Percentiles rank a stretch among this genome's conserved stretches.
phyloP scores from a whole-genome alignment of 768 basidiomycete genomes.

The Termitomyces sp. region DNA sequence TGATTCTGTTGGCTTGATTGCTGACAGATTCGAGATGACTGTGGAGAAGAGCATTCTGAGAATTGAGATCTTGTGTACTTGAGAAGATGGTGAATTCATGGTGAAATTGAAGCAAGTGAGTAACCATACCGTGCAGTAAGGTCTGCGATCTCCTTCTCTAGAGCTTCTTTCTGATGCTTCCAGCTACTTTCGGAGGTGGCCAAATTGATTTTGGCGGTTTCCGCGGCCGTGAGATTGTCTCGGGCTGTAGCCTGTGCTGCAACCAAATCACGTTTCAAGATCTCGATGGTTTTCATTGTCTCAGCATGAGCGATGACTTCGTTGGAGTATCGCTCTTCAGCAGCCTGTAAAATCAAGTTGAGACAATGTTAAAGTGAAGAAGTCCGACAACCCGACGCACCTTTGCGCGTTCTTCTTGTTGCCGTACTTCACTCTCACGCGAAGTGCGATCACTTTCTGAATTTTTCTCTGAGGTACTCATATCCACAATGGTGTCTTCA shows the following conservation, averaged over 20 bases:
- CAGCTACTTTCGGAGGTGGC: conserved; percentile 73
- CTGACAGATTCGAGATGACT: conserved; percentile 84
- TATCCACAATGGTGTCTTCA: conserved; percentile 79
- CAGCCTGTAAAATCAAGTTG: conserved; percentile 40
- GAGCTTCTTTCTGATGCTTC: conserved; percentile 71
- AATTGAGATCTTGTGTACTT: conserved; percentile 70
- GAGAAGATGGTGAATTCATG: not conserved
- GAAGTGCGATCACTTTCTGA: conserved; percentile 61
- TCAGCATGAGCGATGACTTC: conserved; percentile 88
- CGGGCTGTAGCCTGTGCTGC: conserved; percentile 51
- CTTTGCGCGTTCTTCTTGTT: conserved; percentile 68
- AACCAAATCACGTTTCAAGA: conserved; percentile 61
- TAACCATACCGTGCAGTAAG: conserved; percentile 61
- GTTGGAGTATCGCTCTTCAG: conserved; percentile 77
- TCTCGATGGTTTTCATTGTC: conserved; percentile 69
- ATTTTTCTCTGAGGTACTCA: conserved; percentile 71
- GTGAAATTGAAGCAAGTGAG: not conserved
- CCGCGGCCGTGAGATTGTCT: conserved; percentile 58
- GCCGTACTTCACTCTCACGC: conserved; percentile 65
- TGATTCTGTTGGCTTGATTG: conserved; percentile 78
- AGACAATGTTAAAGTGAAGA: not conserved
- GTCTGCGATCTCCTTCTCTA: conserved; percentile 78
- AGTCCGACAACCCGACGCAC: conserved; percentile 31
- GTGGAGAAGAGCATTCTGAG: conserved; percentile 77
- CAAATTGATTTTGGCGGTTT: conserved; percentile 76